A percentile compares a stretch with the other conserved stretches of the same genome.
Conservation (phyloP, 495 filamentous ascomycete species). For the Neurospora sp. region DNA sequence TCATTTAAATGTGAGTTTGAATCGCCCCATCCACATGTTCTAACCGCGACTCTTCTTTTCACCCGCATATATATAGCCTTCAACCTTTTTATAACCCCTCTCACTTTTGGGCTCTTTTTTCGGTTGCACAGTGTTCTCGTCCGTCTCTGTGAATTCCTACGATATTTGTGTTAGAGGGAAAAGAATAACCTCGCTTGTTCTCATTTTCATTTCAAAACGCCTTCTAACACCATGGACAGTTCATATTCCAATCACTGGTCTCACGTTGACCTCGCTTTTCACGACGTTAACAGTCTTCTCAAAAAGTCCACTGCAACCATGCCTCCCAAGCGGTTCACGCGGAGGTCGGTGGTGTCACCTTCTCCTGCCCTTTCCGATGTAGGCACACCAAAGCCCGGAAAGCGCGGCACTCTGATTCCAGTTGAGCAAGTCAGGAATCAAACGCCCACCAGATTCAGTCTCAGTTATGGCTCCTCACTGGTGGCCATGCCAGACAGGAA, state of each 20-base stretch:
- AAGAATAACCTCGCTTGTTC: background rate
- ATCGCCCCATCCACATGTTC: background rate
- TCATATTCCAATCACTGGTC: background rate
- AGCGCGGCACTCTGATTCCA: background rate
- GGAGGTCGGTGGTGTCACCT: background rate
- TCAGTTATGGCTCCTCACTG: slow-evolving; percentile 21
- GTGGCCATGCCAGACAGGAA: slow-evolving; percentile 12
- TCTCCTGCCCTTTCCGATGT: background rate
- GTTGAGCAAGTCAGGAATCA: slow-evolving; percentile 4
- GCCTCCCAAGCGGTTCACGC: slow-evolving; percentile 10
- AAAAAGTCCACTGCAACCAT: slow-evolving; percentile 3
- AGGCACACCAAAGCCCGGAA: background rate
- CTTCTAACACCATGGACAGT: background rate
- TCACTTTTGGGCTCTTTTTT: background rate
- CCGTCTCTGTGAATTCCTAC: background rate
- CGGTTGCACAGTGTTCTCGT: background rate
- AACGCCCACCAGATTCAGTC: slow-evolving; percentile 20
- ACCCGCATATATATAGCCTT: background rate
- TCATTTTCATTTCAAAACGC: background rate
- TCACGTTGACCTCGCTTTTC: background rate
- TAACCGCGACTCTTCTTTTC: background rate
- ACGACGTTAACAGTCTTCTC: background rate
- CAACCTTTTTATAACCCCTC: background rate
- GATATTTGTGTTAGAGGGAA: background rate
- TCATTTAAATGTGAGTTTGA: background rate